Evolutionary conservation across 2,329 filamentous ascomycete species (phyloP), one percentile per base, ranked within the genome.

Genomic region (Gnomoniopsis sp.): DNA sequence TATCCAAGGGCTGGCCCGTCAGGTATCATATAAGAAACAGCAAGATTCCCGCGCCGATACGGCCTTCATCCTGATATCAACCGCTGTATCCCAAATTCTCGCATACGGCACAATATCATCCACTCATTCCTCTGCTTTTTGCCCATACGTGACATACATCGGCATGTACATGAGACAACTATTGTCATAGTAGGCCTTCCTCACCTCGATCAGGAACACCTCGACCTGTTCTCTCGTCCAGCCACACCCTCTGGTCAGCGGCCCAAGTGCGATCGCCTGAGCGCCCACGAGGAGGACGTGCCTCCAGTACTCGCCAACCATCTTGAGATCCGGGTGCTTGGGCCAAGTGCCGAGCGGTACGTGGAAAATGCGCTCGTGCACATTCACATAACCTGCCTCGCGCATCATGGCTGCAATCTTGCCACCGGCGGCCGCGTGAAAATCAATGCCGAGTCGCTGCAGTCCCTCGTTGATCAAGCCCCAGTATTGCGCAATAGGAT

Each of bases 111-210:
- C 15, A 22, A 56, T 23, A 19, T 26, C 53, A n/a, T 56, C 36
- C 17, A 3, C 15, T 56, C 50, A 62, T 23, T 50, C 36, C 41
- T 55, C 57, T 36, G 81, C 79, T 67, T 78, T 83, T 68, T 84
- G 82, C 17, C 76, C 81, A 63, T 80, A 83, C 14, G 83, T 72
- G 53, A 84, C 74, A 65, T 82, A 77, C 63, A 83, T 72, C 10
- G 80, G 81, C 81, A 85, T 84, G 62, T 81, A 83, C 72, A 76
- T 72, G 64, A 78, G 74, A 63, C 57, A 56, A 22, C 55, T 62
- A 11, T 65, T 62, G 47, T 76, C 68, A 14, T 72, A 66, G 7
- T 79, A 67, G 17, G 70, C 72, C 54, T 67, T 69, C 23, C 68
- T 65, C 15, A 72, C 76, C 21, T 69, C 67, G 4, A 66, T 65